phyloP scores from a whole-genome alignment of 192 early-diverging fungal genomes.

The Thoreauomyces humboldtii region DNA sequence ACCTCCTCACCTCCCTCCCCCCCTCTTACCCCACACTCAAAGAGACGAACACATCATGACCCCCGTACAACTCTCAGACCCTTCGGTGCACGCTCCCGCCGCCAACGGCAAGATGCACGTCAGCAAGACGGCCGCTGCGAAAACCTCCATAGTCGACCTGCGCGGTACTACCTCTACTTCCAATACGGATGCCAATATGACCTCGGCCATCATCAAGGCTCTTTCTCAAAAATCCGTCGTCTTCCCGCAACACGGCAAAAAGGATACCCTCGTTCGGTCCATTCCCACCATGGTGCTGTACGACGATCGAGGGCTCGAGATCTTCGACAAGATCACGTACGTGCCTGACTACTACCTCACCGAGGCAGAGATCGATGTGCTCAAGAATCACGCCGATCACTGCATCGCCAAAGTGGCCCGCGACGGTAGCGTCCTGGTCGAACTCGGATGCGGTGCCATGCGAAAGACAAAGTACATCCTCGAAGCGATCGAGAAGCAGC shows the following conservation, averaged over 20 bases:
- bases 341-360: conserved; percentile 84
- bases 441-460: conserved; percentile 87
- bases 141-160: conserved; percentile 35
- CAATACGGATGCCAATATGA: conserved; percentile 35
- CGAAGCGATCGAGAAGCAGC: conserved; percentile 64
- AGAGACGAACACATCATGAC: no score
- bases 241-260: conserved; percentile 9
- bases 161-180: conserved; percentile 30
- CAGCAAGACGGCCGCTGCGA: no score
- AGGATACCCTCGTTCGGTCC: conserved; percentile 33
- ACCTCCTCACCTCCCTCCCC: no score
- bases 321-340: conserved; percentile 91
- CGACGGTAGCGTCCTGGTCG: conserved; percentile 72
- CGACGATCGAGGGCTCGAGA: conserved; percentile 75
- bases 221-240: conserved; percentile 17
- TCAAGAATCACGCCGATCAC: conserved; percentile 57
- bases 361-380: conserved; percentile 79
- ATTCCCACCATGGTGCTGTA: conserved; percentile 87
- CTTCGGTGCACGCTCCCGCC: no score
- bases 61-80: no score
- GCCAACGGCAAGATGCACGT: no score
- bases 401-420: conserved; percentile 62
- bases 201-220: conserved; percentile 18
- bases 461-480: conserved; percentile 85
- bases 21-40: no score